Conservation (phyloP, 495 filamentous ascomycete genomes). For the Penicillium malachiteum region DNA sequence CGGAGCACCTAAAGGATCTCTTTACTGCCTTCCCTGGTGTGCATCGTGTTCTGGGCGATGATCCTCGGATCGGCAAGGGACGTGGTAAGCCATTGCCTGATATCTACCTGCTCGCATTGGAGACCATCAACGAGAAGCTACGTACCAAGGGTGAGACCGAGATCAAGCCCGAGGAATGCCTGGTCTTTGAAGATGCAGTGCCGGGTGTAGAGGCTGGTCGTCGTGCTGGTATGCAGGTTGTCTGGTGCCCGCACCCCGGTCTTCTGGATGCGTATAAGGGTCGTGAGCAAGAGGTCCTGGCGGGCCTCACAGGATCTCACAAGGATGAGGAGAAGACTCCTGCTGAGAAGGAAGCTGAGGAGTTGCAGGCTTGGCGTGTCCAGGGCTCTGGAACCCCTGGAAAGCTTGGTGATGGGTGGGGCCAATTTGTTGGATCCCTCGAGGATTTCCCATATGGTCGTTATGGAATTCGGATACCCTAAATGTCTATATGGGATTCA, state of each 20-base stretch:
- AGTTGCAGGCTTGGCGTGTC: slow-evolving; percentile 43
- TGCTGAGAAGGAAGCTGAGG: slow-evolving; percentile 44
- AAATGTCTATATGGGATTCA: neutral
- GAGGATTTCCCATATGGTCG: slow-evolving; percentile 70
- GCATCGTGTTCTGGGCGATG: slow-evolving; percentile 81
- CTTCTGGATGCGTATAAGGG: slow-evolving; percentile 73
- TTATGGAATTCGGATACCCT: slow-evolving; percentile 59
- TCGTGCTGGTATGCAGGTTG: slow-evolving; percentile 90
- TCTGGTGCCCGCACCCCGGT: slow-evolving; percentile 88
- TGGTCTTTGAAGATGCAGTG: slow-evolving; percentile 95
- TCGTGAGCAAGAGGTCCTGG: slow-evolving; percentile 78
- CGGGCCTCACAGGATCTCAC: slow-evolving; percentile 71
- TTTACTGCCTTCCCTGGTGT: slow-evolving; percentile 69
- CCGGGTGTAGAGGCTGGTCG: slow-evolving; percentile 89
- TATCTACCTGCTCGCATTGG: slow-evolving; percentile 86
- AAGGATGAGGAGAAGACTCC: slow-evolving; percentile 53
- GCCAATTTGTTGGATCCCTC: slow-evolving; percentile 57
- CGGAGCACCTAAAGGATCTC: slow-evolving; percentile 65
- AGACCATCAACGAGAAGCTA: slow-evolving; percentile 76
- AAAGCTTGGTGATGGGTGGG: slow-evolving; percentile 73
- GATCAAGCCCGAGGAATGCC: slow-evolving; percentile 80
- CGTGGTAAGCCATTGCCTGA: slow-evolving; percentile 92
- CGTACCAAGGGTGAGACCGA: slow-evolving; percentile 58
- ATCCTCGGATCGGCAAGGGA: slow-evolving; percentile 72
- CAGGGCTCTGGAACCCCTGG: slow-evolving; percentile 44